A percentile compares a stretch with the other conserved stretches of the same genome.
Conservation (phyloP, 2,329 filamentous ascomycete genomes). For the Cercospora berteroae region DNA sequence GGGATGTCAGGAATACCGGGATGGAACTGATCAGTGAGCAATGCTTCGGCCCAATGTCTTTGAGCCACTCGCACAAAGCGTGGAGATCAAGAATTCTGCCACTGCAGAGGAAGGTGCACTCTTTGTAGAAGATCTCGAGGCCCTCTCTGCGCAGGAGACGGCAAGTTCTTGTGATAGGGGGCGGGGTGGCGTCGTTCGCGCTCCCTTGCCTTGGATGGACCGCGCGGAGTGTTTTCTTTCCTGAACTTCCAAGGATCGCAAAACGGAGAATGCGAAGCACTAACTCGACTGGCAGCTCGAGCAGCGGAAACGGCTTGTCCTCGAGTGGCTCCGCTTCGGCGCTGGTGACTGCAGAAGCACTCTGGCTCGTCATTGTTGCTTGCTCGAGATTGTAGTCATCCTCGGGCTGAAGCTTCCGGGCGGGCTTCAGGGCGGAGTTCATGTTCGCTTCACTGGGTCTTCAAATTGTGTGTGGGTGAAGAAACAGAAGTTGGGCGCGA, state of each 20-base stretch:
- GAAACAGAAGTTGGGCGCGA: background rate
- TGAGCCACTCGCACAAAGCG: background rate
- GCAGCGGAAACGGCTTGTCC: background rate
- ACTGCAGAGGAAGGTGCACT: background rate
- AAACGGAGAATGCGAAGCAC: background rate
- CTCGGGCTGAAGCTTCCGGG: too few relatives aligned
- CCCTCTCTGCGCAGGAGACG: background rate
- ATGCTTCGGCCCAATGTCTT: background rate
- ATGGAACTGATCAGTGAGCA: background rate
- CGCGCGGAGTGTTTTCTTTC: background rate
- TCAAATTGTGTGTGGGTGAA: background rate
- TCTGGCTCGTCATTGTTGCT: background rate
- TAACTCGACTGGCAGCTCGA: background rate
- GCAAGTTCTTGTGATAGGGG: background rate
- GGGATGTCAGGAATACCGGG: background rate
- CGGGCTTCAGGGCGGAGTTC: background rate
- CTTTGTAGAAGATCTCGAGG: background rate
- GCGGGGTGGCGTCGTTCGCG: background rate
- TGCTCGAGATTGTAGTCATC: background rate
- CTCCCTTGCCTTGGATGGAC: background rate
- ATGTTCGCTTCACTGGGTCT: background rate
- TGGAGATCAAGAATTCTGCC: background rate
- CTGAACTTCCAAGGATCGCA: background rate
- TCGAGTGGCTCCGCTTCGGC: background rate
- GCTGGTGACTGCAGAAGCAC: background rate